A percentile compares a stretch with the other conserved stretches of the same genome.
These are phyloP conservation scores for Xylaria arbuscula DNA, from an alignment of 2,329 filamentous ascomycete genomes.

Conservation along the genomic window DNA sequence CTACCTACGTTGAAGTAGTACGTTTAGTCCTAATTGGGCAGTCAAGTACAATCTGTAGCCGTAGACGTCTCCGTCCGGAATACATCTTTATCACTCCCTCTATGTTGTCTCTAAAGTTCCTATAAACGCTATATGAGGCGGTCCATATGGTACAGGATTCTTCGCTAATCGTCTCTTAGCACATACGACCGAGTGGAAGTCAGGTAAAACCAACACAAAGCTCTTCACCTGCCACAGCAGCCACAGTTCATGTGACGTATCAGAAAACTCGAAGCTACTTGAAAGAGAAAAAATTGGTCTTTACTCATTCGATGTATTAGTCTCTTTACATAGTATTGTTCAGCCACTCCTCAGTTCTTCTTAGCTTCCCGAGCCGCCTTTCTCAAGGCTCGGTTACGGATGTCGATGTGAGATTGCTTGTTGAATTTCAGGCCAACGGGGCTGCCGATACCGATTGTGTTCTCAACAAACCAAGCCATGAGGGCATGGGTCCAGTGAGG, in stretches of 20 bases:
- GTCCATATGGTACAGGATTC: too few relatives aligned
- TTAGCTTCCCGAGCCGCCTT: conserved; percentile 87
- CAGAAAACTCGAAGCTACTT: background rate
- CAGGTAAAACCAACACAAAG: too few relatives aligned
- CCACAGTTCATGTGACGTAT: background rate
- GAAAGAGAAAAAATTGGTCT: background rate
- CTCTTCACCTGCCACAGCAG: background rate
- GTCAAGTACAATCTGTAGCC: too few relatives aligned
- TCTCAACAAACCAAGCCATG: conserved; percentile 84
- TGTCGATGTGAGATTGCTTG: conserved; percentile 80
- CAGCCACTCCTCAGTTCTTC: conserved; percentile 59
- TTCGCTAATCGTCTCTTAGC: too few relatives aligned
- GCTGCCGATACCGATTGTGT: conserved; percentile 63
- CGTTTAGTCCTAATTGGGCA: too few relatives aligned
- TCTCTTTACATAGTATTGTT: background rate
- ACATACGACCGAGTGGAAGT: too few relatives aligned
- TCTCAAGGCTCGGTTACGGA: conserved; percentile 81
- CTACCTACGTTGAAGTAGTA: too few relatives aligned
- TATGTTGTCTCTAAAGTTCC: too few relatives aligned
- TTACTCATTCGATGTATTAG: background rate
- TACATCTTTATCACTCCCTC: too few relatives aligned
- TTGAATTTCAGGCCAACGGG: conserved; percentile 62
- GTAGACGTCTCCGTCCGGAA: too few relatives aligned
- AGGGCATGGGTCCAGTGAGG: conserved; percentile 93
- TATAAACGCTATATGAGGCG: too few relatives aligned